Evolutionary conservation across 805 yeast genomes (phyloP).

Genomic region (Metschnikowia gruessii): DNA sequence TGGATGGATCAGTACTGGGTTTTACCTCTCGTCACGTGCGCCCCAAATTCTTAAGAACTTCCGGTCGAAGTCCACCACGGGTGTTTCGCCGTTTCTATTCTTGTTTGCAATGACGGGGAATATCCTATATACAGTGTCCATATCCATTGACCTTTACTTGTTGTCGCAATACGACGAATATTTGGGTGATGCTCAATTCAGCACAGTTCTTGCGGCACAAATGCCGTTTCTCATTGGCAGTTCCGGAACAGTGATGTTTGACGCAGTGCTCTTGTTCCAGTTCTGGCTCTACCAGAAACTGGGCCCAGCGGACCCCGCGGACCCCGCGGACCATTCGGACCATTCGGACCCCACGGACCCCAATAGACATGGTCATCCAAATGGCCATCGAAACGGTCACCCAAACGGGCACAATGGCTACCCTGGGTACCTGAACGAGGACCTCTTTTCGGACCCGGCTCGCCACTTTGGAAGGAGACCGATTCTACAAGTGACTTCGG

Average conservation of each 20-base stretch:
- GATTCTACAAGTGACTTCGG: neutral
- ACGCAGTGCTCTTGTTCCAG: conserved; percentile 33
- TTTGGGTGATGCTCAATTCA: conserved; percentile 14
- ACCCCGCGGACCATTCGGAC: too few species aligned
- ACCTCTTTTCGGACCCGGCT: too few species aligned
- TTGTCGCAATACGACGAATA: conserved; percentile 17
- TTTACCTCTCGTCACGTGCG: conserved; percentile 32
- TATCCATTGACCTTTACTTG: conserved; percentile 31
- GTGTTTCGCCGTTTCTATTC: conserved; percentile 35
- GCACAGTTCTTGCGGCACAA: conserved; percentile 19
- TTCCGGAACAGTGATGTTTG: conserved; percentile 28
- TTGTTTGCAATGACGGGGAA: conserved; percentile 38
- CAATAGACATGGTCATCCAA: too few species aligned
- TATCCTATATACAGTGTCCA: conserved; percentile 33
- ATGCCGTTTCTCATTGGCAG: conserved; percentile 23
- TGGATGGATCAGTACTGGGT: conserved; percentile 35
- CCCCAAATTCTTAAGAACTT: conserved; percentile 39
- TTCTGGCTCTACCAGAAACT: conserved; percentile 26
- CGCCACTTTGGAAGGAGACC: neutral
- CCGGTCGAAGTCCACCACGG: conserved; percentile 30
- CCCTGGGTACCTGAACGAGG: too few species aligned
- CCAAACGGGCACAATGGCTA: too few species aligned
- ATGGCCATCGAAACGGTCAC: too few species aligned
- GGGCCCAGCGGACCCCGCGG: too few species aligned
- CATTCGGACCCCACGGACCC: too few species aligned